phyloP scores from a whole-genome alignment of 139 green algal genomes.

The Gonium pectorale region DNA sequence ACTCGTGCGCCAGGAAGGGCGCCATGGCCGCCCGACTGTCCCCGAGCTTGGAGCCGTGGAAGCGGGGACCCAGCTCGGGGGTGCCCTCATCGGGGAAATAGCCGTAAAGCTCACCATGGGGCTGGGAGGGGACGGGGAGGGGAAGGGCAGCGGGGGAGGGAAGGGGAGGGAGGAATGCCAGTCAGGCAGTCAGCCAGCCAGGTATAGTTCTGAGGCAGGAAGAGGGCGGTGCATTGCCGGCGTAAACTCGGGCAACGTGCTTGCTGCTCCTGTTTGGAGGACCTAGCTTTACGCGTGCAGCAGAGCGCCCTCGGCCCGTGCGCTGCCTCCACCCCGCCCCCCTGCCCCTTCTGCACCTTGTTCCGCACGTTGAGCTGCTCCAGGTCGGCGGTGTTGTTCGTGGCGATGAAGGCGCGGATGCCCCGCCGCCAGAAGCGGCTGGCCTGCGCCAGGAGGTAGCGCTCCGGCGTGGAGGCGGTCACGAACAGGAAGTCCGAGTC shows the following conservation, averaged over 20 bases:
- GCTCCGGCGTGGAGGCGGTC: slow-evolving; percentile 10
- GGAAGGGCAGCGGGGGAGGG: too few relatives aligned
- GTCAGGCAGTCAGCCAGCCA: too few relatives aligned
- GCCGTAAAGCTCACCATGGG: slow-evolving; percentile 8
- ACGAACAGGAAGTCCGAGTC: slow-evolving; percentile 28
- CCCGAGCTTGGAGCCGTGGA: slow-evolving; percentile 26
- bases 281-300: too few relatives aligned
- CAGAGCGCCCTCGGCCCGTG: too few relatives aligned
- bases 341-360: neutral
- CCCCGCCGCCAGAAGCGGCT: slow-evolving; percentile 11
- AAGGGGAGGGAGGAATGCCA: too few relatives aligned
- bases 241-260: too few relatives aligned
- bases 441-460: slow-evolving; percentile 31
- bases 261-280: too few relatives aligned
- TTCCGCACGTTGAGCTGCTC: slow-evolving; percentile 4
- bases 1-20: slow-evolving; percentile 44
- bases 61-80: neutral
- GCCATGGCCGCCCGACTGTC: slow-evolving; percentile 33
- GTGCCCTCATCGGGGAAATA: slow-evolving; percentile 33
- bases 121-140: neutral
- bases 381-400: slow-evolving; percentile 29
- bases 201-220: too few relatives aligned
- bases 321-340: neutral
- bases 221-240: too few relatives aligned
- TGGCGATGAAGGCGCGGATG: slow-evolving; percentile 30